Conservation (phyloP, 2,329 filamentous ascomycete genomes). For the Aspergillus sp. region DNA sequence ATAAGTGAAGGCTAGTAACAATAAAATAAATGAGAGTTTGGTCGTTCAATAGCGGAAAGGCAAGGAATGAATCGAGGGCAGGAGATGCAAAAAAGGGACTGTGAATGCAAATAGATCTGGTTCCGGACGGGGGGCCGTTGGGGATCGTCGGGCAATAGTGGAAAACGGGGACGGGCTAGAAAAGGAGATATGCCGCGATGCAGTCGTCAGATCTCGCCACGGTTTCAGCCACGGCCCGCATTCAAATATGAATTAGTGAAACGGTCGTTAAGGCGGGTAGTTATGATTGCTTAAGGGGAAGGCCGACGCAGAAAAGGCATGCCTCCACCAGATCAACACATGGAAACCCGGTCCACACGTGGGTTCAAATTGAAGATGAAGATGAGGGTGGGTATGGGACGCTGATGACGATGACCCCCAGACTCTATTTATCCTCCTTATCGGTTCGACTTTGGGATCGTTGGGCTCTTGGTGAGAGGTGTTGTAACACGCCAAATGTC, state of each 20-base stretch:
- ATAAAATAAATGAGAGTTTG: slow-evolving; percentile 5
- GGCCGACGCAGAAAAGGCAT: slow-evolving; percentile 5
- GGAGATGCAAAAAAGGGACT: slow-evolving; percentile 6
- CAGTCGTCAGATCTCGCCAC: slow-evolving; percentile 4
- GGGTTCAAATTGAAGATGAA: neutral
- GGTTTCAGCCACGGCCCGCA: slow-evolving; percentile 4
- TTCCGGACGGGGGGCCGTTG: slow-evolving; percentile 5
- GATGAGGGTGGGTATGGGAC: neutral
- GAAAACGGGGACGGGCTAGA: slow-evolving; percentile 7
- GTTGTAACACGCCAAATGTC: slow-evolving; percentile 16
- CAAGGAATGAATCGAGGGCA: slow-evolving; percentile 4
- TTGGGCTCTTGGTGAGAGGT: neutral
- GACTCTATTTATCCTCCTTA: neutral
- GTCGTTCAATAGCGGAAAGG: neutral
- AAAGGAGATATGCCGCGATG: neutral
- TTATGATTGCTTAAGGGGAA: slow-evolving; percentile 1
- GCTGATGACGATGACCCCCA: neutral
- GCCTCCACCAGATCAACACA: slow-evolving; percentile 6
- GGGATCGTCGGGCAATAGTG: slow-evolving; percentile 4
- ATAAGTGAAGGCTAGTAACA: neutral
- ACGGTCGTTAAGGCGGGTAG: neutral
- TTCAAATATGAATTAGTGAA: neutral
- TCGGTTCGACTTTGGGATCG: neutral
- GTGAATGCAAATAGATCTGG: slow-evolving; percentile 5
- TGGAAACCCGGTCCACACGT: slow-evolving; percentile 8